phyloP scores from a whole-genome alignment of 202 grass and related monocot species.

The Schoenoplectus triqueter region DNA sequence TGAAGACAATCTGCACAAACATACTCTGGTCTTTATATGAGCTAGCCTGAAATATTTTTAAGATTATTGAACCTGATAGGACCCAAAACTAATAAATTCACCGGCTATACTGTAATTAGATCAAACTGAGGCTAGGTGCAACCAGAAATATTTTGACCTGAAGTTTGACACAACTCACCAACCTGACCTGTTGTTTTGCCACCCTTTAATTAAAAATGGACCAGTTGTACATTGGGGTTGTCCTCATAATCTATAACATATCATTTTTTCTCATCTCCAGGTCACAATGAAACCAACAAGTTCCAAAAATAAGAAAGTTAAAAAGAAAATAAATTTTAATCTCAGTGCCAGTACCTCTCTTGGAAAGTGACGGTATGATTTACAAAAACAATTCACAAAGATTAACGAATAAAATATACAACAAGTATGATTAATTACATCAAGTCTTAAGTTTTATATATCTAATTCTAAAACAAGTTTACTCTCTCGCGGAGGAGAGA shows the following conservation, averaged over 20 bases:
- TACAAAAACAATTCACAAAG: too few species aligned
- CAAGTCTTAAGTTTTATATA: too few species aligned
- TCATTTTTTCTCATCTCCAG: not conserved
- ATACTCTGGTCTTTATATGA: not conserved
- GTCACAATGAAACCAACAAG: not conserved
- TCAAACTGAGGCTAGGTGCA: not conserved
- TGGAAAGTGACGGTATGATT: too few species aligned
- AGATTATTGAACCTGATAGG: not conserved
- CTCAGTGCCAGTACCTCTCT: constrained; percentile 60
- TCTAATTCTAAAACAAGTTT: too few species aligned
- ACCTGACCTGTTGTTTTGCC: not conserved
- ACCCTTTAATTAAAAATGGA: not conserved
- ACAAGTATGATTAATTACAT: too few species aligned
- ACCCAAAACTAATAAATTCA: not conserved
- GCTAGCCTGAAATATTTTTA: not conserved
- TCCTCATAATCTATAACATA: not conserved
- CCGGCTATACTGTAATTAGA: not conserved
- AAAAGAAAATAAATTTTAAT: not conserved
- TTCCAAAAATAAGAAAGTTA: not conserved
- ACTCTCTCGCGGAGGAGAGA: too few species aligned
- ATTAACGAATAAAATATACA: too few species aligned
- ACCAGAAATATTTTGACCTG: not conserved
- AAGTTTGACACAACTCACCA: not conserved
- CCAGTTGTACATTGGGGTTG: not conserved
- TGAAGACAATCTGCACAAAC: not conserved